Percentiles rank a stretch among this genome's conserved stretches.
phyloP scores from a whole-genome alignment of 768 basidiomycete species.

The Boletus bicolor region DNA sequence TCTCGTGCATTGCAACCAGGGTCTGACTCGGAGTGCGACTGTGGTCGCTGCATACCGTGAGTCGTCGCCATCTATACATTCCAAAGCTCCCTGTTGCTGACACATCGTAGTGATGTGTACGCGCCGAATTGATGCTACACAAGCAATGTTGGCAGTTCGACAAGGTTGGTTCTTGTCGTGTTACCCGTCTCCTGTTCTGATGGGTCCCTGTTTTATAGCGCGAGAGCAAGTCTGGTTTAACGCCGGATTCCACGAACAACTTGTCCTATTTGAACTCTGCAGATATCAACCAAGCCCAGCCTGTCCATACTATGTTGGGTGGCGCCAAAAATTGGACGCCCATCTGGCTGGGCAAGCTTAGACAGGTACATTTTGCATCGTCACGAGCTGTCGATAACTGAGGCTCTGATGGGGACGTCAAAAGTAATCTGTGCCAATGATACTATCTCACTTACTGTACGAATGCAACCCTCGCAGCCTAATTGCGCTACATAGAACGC shows the following conservation, averaged over 20 bases:
- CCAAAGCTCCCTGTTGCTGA: conserved; percentile 10
- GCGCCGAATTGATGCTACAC: conserved; percentile 50
- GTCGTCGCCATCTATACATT: conserved; percentile 20
- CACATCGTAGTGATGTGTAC: conserved; percentile 60
- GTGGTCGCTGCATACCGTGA: conserved; percentile 77
- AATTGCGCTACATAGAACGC: conserved; percentile 17
- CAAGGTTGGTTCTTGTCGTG: conserved; percentile 39
- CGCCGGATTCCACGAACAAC: conserved; percentile 76
- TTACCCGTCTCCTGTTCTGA: conserved; percentile 5
- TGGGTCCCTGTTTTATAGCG: conserved; percentile 35
- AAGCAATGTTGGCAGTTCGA: conserved; percentile 60
- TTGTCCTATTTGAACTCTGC: conserved; percentile 73
- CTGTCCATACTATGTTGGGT: conserved; percentile 64
- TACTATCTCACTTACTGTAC: conserved; percentile 20
- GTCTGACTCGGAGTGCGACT: conserved; percentile 62
- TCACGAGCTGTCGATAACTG: conserved; percentile 6
- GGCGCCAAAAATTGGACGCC: conserved; percentile 55
- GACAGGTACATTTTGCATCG: neutral
- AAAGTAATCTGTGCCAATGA: conserved; percentile 8
- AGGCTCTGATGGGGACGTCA: conserved; percentile 6
- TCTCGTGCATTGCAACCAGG: conserved; percentile 66
- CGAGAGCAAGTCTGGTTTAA: conserved; percentile 78
- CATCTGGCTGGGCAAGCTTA: conserved; percentile 37
- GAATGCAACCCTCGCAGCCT: conserved; percentile 6
- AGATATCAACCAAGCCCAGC: conserved; percentile 57